These are phyloP conservation scores for Pyronema omphalodes DNA, from an alignment of 495 filamentous ascomycete species.

Conservation along the genomic window DNA sequence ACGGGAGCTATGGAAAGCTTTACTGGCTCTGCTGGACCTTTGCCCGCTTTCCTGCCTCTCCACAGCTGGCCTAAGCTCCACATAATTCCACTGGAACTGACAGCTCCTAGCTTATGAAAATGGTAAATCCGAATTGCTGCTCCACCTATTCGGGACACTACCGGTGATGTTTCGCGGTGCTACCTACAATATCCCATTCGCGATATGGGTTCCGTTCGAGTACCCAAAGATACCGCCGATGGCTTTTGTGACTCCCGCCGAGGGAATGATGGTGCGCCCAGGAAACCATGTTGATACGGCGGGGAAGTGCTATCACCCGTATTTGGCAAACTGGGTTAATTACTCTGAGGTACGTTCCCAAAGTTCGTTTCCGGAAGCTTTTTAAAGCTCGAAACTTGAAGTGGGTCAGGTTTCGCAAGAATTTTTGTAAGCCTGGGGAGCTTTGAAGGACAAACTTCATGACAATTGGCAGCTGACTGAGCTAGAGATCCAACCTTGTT, in stretches of 20 bases:
- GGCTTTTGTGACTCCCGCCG: conserved; percentile 70
- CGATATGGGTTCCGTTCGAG: conserved; percentile 86
- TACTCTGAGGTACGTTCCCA: conserved; percentile 63
- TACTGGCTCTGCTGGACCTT: too few relatives aligned
- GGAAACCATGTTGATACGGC: conserved; percentile 94
- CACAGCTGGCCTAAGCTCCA: not conserved
- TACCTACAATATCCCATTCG: conserved; percentile 77
- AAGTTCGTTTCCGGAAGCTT: conserved; percentile 12
- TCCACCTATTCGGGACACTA: conserved; percentile 71
- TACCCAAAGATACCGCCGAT: conserved; percentile 77
- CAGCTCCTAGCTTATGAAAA: conserved; percentile 57
- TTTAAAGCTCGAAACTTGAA: not conserved
- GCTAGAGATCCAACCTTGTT: conserved; percentile 57
- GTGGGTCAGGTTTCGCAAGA: too few relatives aligned
- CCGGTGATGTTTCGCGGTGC: conserved; percentile 76
- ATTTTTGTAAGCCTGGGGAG: not conserved
- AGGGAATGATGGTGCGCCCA: conserved; percentile 72
- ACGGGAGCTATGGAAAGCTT: too few relatives aligned
- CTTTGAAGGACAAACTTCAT: not conserved
- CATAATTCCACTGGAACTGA: conserved; percentile 12
- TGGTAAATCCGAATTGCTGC: conserved; percentile 68
- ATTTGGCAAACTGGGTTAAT: conserved; percentile 70
- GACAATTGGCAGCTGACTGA: conserved; percentile 8
- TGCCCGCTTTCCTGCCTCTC: too few relatives aligned
- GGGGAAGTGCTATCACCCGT: conserved; percentile 88